Conservation (phyloP, 2,329 filamentous ascomycete species). For the Herpotrichia juniperi region DNA sequence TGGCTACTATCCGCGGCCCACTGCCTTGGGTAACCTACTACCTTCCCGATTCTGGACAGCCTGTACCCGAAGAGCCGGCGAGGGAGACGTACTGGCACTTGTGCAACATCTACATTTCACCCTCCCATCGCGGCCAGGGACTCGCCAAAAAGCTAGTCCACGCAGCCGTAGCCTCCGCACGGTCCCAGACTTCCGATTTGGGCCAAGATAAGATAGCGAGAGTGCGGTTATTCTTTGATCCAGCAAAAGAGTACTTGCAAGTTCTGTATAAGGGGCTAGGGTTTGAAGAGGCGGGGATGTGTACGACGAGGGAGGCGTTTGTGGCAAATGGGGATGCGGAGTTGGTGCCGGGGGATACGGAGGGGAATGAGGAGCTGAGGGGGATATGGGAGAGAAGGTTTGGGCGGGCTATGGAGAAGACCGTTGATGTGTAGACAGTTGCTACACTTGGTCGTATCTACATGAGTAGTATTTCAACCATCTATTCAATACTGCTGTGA, state of each 20-base stretch:
- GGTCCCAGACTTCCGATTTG: background rate
- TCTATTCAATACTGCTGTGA: too few relatives aligned
- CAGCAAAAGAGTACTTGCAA: slow-evolving; percentile 12
- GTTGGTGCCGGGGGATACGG: slow-evolving; percentile 21
- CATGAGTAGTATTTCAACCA: too few relatives aligned
- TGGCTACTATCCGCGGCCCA: slow-evolving; percentile 21
- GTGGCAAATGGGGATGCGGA: slow-evolving; percentile 18
- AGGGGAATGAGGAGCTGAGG: slow-evolving; percentile 15
- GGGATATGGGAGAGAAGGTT: slow-evolving; percentile 19
- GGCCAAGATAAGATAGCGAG: slow-evolving; percentile 9
- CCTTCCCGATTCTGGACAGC: slow-evolving; percentile 17
- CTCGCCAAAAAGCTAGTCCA: slow-evolving; percentile 16
- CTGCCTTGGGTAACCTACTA: slow-evolving; percentile 21
- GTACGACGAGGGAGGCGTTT: slow-evolving; percentile 16
- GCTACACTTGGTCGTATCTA: too few relatives aligned
- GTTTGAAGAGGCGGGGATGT: slow-evolving; percentile 16
- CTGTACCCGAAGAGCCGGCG: slow-evolving; percentile 11
- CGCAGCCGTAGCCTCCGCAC: slow-evolving; percentile 7
- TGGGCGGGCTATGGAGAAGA: slow-evolving; percentile 26
- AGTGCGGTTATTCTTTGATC: slow-evolving; percentile 19
- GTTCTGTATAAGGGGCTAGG: slow-evolving; percentile 20
- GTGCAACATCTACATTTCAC: slow-evolving; percentile 21
- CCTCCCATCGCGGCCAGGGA: slow-evolving; percentile 16
- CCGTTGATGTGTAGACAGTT: slow-evolving; percentile 8
- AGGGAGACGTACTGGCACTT: slow-evolving; percentile 24